Base-by-base conservation (phyloP, 1,284 basidiomycete genomes). In the Cryptococcus sp. region DNA sequence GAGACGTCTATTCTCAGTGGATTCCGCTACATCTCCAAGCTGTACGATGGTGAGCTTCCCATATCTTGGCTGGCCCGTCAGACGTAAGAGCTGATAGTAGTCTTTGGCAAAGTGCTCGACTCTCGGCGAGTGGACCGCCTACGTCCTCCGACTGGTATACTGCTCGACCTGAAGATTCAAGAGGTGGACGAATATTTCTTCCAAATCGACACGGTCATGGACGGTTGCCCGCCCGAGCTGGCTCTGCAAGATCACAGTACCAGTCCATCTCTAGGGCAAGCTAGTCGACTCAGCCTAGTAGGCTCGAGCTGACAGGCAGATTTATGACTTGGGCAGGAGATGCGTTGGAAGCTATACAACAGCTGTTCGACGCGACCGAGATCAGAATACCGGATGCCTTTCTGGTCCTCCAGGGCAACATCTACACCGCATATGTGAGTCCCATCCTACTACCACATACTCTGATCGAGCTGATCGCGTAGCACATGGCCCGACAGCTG, bases 401-500 rank as follows among this genome's bases (percentile, higher is more conserved):
- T 18, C 26, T 45, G 22, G 33, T 45, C 5, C 43, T 34, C 11
- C 43, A 45, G 19, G 43, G 16, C 19, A 45, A 45, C 33, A 45
- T 45, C 21, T 45, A 23, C 16, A 34, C 33, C 22, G 33, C 43
- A 9, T 11, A 14, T 12, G 43, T 45, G 19, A 9, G 31, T 12
- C 16, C 19, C 5, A 28, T 7, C 14, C 21, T 9, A 9, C 16
- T 37, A 37, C 21, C 9, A 16, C 36, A 19, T 9, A 7, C 9
- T 7, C 21, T 9, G 9, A 22, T 37, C 9, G 7, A 7, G 36
- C 21, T 40, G 38, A 40, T 40, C 7, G 12, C 6, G 28, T 34
- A 45, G 41, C 41, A 43, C 12, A 43, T 43, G 41, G 23, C 41
- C 11, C 41, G 41, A 19, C 41, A 43, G 24, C 26, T 43, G 23